Evolutionary conservation across 768 basidiomycete genomes (phyloP), one percentile per base, ranked within the genome.

Genomic region (Fistulinella prunicolor): DNA sequence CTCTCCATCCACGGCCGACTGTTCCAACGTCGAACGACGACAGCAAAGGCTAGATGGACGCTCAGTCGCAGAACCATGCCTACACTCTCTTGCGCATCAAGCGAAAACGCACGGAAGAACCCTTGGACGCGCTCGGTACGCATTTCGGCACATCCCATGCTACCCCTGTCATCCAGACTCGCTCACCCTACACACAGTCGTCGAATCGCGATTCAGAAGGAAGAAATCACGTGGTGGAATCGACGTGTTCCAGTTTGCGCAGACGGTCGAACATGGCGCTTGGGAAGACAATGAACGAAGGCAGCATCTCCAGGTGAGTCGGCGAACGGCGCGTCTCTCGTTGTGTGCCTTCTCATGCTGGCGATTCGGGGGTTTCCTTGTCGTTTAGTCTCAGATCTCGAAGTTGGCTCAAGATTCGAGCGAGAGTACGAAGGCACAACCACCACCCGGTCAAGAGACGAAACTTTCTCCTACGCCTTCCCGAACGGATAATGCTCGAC

Each of bases 1-100:
- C n/a, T n/a, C n/a, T n/a, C n/a, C n/a, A n/a, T n/a, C n/a, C n/a
- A n/a, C n/a, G n/a, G n/a, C n/a, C n/a, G n/a, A n/a, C n/a, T 19
- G 12, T 19, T 34, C 32, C 45, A 20, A 17, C 44, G 20, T 37
- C 17, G 34, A 6, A 29, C 35, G 8, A 42, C 55, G 5, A 32
- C n/a, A 47, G 30, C 29, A 28, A 22, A 22, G 41, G 43, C 4
- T 17, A 34, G 41, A 68, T 66, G 66, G 54, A 59, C 4, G 12
- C 16, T 12, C 62, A 60, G 38, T 12, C 44, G 17, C 54, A 44
- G 30, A 59, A 62, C 40, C 75, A 75, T 44, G 64, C 79, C 7
- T 85, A 80, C 59, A 86, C 89, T 1, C 84, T 91, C 57, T 66
- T 91, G 26, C 80, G 89, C 26, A 89, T 91, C 66, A 91, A 91